A percentile compares a stretch with the other conserved stretches of the same genome.
Conservation (phyloP, 306 rosid species). For the Geum urbanum region DNA sequence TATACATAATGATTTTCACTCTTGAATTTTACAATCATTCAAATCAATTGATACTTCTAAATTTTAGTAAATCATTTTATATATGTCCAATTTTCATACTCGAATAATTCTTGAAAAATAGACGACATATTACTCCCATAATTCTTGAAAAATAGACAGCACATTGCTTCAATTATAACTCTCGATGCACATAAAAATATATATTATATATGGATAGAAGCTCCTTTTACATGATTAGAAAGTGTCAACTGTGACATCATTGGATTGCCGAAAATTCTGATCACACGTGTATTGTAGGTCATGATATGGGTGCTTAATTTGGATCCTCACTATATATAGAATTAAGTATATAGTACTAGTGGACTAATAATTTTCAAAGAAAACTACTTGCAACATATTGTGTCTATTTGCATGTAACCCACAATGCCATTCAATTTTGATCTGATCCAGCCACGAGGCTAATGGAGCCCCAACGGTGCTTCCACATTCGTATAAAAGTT, state of each 20-base stretch:
- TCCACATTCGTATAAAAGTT: constrained; percentile 11
- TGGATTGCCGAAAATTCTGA: constrained; percentile 1
- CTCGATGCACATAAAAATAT: too few species aligned
- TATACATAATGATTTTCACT: too few species aligned
- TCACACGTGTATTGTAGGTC: not conserved
- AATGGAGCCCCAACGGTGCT: constrained; percentile 14
- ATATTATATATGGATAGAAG: too few species aligned
- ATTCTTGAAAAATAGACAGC: too few species aligned
- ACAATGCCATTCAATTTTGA: constrained; percentile 29
- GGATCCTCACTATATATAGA: not conserved
- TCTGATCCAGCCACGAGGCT: constrained; percentile 26
- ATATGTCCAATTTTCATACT: too few species aligned
- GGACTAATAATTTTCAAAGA: constrained; percentile 10
- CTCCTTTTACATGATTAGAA: not conserved
- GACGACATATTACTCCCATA: too few species aligned
- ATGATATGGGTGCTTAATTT: not conserved
- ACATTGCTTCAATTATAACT: too few species aligned
- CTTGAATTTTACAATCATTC: too few species aligned
- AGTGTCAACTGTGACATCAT: not conserved
- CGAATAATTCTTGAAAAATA: too few species aligned
- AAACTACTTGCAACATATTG: not conserved
- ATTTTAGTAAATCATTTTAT: too few species aligned
- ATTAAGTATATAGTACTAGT: not conserved
- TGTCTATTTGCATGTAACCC: constrained; percentile 25
- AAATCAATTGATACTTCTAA: too few species aligned